Percentiles rank a stretch among this genome's conserved stretches.
Conservation (phyloP, 306 rosid species). For the Begonia fuchsioides region DNA sequence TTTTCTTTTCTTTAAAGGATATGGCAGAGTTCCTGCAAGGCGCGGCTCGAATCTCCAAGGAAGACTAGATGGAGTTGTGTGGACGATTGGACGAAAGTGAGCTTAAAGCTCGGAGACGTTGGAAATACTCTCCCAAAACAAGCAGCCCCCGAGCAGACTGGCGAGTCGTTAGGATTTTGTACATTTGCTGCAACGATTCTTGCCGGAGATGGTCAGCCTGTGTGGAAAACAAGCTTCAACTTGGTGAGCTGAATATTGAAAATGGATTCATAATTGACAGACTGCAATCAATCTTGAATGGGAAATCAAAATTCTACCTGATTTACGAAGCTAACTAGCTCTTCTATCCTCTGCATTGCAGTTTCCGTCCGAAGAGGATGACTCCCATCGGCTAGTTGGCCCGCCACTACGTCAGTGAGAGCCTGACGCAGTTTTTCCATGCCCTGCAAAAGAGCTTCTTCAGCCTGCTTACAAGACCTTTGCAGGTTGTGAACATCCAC, state of each 20-base stretch:
- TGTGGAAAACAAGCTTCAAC: conserved; percentile 7
- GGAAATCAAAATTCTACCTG: conserved; percentile 32
- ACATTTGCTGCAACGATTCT: conserved; percentile 68
- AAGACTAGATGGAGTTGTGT: conserved; percentile 34
- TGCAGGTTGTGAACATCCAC: conserved; percentile 36
- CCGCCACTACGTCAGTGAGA: conserved; percentile 47
- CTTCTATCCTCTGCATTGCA: conserved; percentile 69
- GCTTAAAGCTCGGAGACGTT: conserved; percentile 72
- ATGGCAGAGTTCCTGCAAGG: not conserved
- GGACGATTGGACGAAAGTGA: conserved; percentile 46
- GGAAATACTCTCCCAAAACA: conserved; percentile 69
- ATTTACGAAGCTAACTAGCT: conserved; percentile 47
- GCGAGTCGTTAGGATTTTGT: conserved; percentile 45
- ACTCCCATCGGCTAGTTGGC: conserved; percentile 37
- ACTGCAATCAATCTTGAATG: too few species aligned
- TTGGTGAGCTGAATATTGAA: too few species aligned
- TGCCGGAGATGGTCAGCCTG: conserved; percentile 84
- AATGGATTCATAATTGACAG: too few species aligned
- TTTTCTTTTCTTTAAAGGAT: not conserved
- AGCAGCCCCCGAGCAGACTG: conserved; percentile 66
- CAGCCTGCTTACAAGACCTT: conserved; percentile 82
- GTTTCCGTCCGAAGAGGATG: conserved; percentile 21
- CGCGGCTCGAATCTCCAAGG: not conserved
- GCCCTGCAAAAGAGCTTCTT: conserved; percentile 87
- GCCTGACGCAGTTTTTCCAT: conserved; percentile 64